Conservation (phyloP, 169 alveolate species). For the Cryptosporidium sp. region DNA sequence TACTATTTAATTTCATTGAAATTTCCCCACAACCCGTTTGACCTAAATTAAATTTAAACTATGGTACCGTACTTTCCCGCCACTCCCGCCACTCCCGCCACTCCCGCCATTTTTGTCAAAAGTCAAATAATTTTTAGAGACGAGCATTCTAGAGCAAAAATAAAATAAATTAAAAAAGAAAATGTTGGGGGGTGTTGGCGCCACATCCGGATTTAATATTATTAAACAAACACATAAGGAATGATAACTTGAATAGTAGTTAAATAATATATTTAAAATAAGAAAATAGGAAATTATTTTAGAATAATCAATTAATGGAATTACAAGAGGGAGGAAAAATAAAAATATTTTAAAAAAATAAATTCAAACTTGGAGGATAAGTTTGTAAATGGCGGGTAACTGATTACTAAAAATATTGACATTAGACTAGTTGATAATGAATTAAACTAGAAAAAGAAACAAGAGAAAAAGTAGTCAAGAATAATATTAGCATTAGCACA, state of each 20-base stretch:
- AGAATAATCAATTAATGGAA: neutral
- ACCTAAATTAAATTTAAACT: neutral
- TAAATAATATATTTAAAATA: neutral
- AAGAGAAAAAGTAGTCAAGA: neutral
- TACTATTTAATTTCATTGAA: no score
- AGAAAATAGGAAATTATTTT: neutral
- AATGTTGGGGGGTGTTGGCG: neutral
- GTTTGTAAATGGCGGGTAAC: neutral
- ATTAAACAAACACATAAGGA: neutral
- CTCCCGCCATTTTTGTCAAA: neutral
- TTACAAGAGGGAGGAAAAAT: neutral
- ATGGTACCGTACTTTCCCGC: neutral
- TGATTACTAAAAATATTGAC: neutral
- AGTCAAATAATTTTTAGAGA: neutral
- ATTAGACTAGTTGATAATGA: neutral
- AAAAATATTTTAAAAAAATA: neutral
- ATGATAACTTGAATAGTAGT: neutral
- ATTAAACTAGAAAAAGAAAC: neutral
- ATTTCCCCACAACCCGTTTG: neutral
- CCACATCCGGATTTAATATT: neutral
- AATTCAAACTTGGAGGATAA: neutral
- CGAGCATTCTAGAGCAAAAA: neutral
- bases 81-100: constrained; percentile 1
- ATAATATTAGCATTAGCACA: neutral
- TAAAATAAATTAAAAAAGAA: neutral